These are phyloP conservation scores for Talaromyces trachyspermus DNA, from an alignment of 495 filamentous ascomycete genomes.

Conservation along the genomic window DNA sequence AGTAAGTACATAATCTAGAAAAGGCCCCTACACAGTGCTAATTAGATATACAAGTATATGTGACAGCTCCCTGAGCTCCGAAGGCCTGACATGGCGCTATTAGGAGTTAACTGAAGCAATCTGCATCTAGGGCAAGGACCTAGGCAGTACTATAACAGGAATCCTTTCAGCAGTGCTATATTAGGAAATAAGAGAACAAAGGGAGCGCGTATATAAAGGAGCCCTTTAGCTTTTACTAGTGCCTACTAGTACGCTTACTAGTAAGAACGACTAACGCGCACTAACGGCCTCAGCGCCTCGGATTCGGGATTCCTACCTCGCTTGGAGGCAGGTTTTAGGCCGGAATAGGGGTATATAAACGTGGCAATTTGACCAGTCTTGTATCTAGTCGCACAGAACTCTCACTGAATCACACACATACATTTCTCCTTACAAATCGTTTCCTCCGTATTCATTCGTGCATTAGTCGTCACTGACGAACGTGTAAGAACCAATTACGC, in stretches of 20 bases:
- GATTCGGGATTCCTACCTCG: no score
- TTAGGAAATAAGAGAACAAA: conserved; percentile 2
- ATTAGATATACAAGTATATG: no score
- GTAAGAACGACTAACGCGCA: no score
- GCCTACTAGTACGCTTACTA: no score
- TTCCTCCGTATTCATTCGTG: background rate
- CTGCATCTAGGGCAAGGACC: conserved; percentile 3
- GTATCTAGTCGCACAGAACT: no score
- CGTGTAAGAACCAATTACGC: background rate
- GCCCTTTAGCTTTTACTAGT: conserved; percentile 2
- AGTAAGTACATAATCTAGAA: background rate
- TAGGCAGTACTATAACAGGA: background rate
- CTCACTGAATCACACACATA: no score
- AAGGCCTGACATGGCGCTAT: conserved; percentile 1
- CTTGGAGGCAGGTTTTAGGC: no score
- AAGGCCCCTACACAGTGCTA: no score
- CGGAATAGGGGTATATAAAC: no score
- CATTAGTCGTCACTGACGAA: background rate
- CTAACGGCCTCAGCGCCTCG: no score
- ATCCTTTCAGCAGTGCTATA: background rate
- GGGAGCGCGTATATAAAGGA: conserved; percentile 4
- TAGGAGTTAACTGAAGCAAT: conserved; percentile 2
- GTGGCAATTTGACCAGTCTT: no score
- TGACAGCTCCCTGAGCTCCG: conserved; percentile 3
- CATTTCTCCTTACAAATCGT: no score